Conservation (phyloP, 106 monocot genomes). For the Cymbidium sinense region DNA sequence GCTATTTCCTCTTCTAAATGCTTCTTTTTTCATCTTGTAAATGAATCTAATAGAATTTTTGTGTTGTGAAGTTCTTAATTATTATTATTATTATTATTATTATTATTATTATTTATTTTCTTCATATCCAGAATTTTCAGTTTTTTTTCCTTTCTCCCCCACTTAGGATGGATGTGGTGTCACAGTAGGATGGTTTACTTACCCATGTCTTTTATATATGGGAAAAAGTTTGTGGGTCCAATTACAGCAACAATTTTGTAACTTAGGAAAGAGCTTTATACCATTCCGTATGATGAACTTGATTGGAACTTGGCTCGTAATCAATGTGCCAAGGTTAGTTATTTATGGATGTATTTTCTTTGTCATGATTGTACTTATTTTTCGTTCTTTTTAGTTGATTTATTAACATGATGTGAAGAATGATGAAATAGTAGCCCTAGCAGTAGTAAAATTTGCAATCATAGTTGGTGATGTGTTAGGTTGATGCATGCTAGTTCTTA, state of each 20-base stretch:
- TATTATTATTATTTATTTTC: background rate
- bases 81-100: too few relatives aligned
- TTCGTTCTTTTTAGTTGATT: background rate
- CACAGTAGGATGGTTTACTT: conserved; percentile 88
- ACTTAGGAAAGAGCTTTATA: conserved; percentile 70
- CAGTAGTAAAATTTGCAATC: too few relatives aligned
- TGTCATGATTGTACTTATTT: background rate
- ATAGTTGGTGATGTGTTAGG: too few relatives aligned
- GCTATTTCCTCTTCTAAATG: background rate
- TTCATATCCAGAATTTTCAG: background rate
- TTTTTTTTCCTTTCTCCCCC: background rate
- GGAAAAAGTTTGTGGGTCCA: conserved; percentile 83
- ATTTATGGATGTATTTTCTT: background rate
- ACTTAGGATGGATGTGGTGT: conserved; percentile 84
- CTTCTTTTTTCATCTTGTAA: background rate
- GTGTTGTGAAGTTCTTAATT: background rate
- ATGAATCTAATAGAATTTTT: background rate
- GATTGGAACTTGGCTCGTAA: conserved; percentile 82
- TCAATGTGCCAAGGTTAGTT: conserved; percentile 81
- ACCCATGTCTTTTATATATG: conserved; percentile 87
- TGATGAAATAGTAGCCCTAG: background rate
- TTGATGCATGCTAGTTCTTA: too few relatives aligned
- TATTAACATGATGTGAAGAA: background rate
- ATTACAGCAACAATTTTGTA: conserved; percentile 53
- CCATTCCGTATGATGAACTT: conserved; percentile 53